Evolutionary conservation across 2,329 filamentous ascomycete genomes (phyloP), one percentile per base, ranked within the genome.

Genomic region (Scedosporium aurantiacum): DNA sequence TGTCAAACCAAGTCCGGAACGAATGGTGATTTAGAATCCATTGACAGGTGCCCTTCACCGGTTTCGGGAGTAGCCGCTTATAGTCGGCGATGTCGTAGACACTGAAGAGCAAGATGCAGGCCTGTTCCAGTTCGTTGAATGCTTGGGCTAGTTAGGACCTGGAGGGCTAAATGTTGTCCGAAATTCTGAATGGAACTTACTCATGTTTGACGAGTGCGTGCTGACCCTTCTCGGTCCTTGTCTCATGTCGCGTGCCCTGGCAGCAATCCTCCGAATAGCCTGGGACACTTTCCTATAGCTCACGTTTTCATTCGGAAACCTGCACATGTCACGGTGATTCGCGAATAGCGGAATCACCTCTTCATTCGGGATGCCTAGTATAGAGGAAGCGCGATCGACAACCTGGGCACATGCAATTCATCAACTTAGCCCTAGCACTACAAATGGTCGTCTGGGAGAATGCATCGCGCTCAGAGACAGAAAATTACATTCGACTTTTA

Each of bases 31-130:
- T 66, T 28, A 70, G 60, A 60, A 76, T 69, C 73, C 72, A 75
- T 59, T 67, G 65, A 63, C 70, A 75, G n/a, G 73, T 74, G 16
- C 71, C 72, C 57, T 69, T 64, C 12, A 70, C 67, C 10, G 69
- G 69, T 21, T 58, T 67, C 18, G 71, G 69, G 57, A 72, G 67
- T 61, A 63, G 56, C 18, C 65, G 65, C 60, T 65, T 68, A 61
- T 74, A 71, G 45, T 73, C 70, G 45, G 65, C 61, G 4, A 69
- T 63, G 60, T 71, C 65, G 61, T 65, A 69, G 27, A 62, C 68
- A 61, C 71, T 68, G 16, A 75, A 67, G 1, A 74, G 67, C 43
- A 59, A 58, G 55, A 74, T 64, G 64, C 71, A 75, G 6, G 65
- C 63, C 61, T 64, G 70, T 63, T 75, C 73, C 4, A 67, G 55